These are phyloP conservation scores for Periglandula ipomoeae DNA, from an alignment of 2,329 filamentous ascomycete species.

Conservation along the genomic window DNA sequence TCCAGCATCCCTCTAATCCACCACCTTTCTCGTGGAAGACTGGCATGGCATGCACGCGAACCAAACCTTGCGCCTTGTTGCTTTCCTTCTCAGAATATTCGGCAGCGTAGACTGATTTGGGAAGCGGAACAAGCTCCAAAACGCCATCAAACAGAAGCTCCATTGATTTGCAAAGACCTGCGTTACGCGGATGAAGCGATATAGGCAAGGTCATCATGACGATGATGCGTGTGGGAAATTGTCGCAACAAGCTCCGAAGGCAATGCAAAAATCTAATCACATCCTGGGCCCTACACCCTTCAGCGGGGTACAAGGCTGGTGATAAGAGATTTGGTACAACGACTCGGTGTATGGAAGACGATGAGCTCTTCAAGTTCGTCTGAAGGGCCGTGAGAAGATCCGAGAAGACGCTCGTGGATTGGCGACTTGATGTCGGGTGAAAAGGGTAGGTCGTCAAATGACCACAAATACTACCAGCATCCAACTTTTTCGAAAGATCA, in stretches of 20 bases:
- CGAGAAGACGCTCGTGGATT: constrained; percentile 36
- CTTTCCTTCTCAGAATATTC: constrained; percentile 48
- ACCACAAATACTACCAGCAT: constrained; percentile 37
- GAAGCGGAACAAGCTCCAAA: constrained; percentile 69
- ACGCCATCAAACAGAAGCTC: constrained; percentile 81
- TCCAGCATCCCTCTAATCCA: constrained; percentile 56
- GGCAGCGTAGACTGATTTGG: constrained; percentile 44
- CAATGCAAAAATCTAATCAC: constrained; percentile 75
- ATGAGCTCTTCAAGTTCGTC: constrained; percentile 45
- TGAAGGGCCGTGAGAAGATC: constrained; percentile 52
- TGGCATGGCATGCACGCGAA: constrained; percentile 75
- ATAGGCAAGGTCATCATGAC: constrained; percentile 70
- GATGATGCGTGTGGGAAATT: constrained; percentile 55
- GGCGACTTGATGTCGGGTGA: constrained; percentile 26
- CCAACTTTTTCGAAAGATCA: constrained; percentile 58
- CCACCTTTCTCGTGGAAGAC: constrained; percentile 84
- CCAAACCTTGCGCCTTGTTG: constrained; percentile 69
- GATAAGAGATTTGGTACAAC: constrained; percentile 80
- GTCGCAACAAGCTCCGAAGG: constrained; percentile 65
- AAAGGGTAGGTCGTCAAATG: constrained; percentile 39
- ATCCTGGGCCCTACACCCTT: constrained; percentile 59
- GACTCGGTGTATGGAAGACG: constrained; percentile 64
- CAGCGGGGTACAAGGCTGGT: constrained; percentile 70
- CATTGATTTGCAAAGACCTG: constrained; percentile 74
- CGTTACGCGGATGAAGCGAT: constrained; percentile 65